Evolutionary conservation across 345 rosid genomes (phyloP), one percentile per base, ranked within the genome.

Genomic region (Eucalyptus marginata): DNA sequence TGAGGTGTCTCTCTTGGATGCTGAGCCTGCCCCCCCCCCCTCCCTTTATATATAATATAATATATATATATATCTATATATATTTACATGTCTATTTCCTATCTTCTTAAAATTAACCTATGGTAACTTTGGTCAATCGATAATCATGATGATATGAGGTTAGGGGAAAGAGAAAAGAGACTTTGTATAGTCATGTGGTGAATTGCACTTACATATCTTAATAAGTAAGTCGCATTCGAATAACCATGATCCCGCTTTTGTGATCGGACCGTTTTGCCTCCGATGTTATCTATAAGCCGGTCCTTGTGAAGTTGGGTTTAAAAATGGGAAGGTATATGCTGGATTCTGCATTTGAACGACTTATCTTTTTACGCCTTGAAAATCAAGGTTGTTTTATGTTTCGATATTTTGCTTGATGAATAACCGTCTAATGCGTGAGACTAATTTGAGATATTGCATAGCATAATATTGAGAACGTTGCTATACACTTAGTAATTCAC

Each of bases 1-100:
- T 93, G 93, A 91, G 89, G 92, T 90, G 92, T 76, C 81, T 33
- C 80, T 36, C 33, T 52, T 80, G 76, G 89, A 50, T 49, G 91
- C 89, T 86, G 90, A 88, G 89, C 43, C 86, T 64, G 56, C 47
- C 18, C 5, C 18, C 64, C n/a, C 11, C 6, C 15, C 16, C 6
- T 8, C 16, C 44, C 68, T 46, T 87, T 62, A 64, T 68, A 62
- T 86, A 44, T 22, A 29, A 49, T 29, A 50, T 49, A 15, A 36
- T 36, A 36, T 36, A 36, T 36, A 36, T 36, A 36, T 40, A 44
- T 43, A 22, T 31, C 20, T 20, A 24, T 56, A 43, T 6, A 17
- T 11, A 31, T 13, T 71, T 71, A 18, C 46, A 36, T 8, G 4
- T 36, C 46, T 18, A 24, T 71, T 18, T 13, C 14, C 46, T 8